Evolutionary conservation across 352 stramenopile genomes (phyloP).

Genomic region (Pythium folliculosum): DNA sequence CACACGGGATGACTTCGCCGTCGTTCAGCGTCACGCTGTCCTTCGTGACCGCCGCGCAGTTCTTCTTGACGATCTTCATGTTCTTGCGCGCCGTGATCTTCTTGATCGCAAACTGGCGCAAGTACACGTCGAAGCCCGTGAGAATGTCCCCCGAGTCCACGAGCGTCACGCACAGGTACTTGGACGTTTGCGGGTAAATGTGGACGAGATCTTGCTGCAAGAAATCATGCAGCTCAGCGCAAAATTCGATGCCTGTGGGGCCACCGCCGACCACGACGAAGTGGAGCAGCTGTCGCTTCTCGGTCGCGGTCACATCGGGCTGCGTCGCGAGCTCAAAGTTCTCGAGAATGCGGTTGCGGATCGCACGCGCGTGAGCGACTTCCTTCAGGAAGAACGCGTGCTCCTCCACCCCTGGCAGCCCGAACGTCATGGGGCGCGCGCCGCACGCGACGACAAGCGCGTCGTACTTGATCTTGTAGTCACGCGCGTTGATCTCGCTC

Average conservation of each 20-base stretch:
- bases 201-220: conserved; percentile 89
- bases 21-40: conserved; percentile 66
- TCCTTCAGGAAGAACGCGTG: conserved; percentile 98
- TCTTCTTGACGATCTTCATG: conserved; percentile 82
- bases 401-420: conserved; percentile 86
- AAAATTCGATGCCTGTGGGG: conserved; percentile 96
- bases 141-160: conserved; percentile 75
- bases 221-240: conserved; percentile 95
- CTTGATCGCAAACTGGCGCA: conserved; percentile 70
- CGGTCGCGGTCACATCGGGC: conserved; percentile 75
- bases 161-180: conserved; percentile 68
- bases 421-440: conserved; percentile 95
- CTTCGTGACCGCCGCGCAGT: conserved; percentile 65
- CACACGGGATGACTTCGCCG: conserved; percentile 57
- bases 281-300: conserved; percentile 91
- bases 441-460: conserved; percentile 93
- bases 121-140: conserved; percentile 64
- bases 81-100: conserved; percentile 83
- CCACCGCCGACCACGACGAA: conserved; percentile 98
- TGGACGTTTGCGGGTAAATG: conserved; percentile 77
- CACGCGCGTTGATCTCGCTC: conserved; percentile 51
- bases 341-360: conserved; percentile 76
- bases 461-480: conserved; percentile 92
- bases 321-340: conserved; percentile 96
- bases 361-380: conserved; percentile 91